A percentile compares a stretch with the other conserved stretches of the same genome.
phyloP scores from a whole-genome alignment of 306 rosid genomes.

The Medicago arabica region DNA sequence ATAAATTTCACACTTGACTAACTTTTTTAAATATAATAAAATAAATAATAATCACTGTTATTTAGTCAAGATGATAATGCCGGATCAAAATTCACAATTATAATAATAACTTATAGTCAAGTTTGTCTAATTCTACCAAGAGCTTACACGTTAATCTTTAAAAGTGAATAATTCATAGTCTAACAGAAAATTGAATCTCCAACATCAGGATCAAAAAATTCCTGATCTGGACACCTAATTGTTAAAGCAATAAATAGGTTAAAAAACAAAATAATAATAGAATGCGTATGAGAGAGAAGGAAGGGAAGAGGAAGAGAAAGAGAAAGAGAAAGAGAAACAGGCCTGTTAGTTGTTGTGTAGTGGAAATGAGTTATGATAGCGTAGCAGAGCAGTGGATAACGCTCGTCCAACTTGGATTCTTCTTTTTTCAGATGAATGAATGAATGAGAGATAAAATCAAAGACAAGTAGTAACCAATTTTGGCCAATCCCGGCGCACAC shows the following conservation, averaged over 20 bases:
- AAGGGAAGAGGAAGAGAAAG: slow-evolving; percentile 37
- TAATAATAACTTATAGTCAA: slow-evolving; percentile 6
- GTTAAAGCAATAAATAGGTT: not conserved
- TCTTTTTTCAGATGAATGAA: slow-evolving; percentile 1
- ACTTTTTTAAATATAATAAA: not conserved
- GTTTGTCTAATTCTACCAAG: not conserved
- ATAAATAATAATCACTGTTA: slow-evolving; percentile 31
- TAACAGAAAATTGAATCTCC: not conserved
- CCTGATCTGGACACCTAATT: no score
- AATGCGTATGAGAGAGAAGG: not conserved
- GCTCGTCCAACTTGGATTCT: slow-evolving; percentile 13
- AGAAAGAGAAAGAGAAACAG: slow-evolving; percentile 43
- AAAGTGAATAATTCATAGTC: no score
- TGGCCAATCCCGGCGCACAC: slow-evolving; percentile 56
- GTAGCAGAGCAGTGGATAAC: slow-evolving; percentile 50
- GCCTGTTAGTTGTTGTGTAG: slow-evolving; percentile 37
- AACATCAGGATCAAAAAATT: no score
- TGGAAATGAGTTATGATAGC: slow-evolving; percentile 22
- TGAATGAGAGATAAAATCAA: slow-evolving; percentile 46
- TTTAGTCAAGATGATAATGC: not conserved
- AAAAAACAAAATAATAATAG: not conserved
- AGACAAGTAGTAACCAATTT: slow-evolving; percentile 52
- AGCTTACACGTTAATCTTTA: not conserved
- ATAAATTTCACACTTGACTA: slow-evolving; percentile 22
- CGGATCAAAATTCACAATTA: slow-evolving; percentile 19